phyloP scores from a whole-genome alignment of 169 alveolate genomes.

The Plasmodium cynomolgi region DNA sequence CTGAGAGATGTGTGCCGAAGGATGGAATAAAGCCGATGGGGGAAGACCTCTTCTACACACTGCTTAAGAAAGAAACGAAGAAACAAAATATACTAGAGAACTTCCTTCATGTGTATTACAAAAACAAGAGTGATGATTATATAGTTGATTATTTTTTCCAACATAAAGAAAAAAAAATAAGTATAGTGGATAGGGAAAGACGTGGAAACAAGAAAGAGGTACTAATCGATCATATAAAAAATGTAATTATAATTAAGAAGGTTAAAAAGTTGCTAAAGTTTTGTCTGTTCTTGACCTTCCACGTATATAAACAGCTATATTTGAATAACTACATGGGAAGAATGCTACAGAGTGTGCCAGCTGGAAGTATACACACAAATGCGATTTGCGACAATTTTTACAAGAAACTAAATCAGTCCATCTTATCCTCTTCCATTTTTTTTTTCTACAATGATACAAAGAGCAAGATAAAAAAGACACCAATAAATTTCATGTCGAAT shows the following conservation, averaged over 20 bases:
- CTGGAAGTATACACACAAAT: slow-evolving; percentile 25
- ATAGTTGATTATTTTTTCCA: slow-evolving; percentile 31
- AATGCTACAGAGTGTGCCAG: not conserved
- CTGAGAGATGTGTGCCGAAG: not conserved
- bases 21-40: not conserved
- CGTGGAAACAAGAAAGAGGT: not conserved
- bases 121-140: slow-evolving; percentile 55
- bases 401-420: not conserved
- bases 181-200: not conserved
- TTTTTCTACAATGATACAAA: not conserved
- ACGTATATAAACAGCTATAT: slow-evolving; percentile 35
- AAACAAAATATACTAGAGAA: slow-evolving; percentile 48
- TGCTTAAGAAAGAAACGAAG: slow-evolving; percentile 33
- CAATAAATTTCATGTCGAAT: slow-evolving; percentile 61
- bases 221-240: slow-evolving; percentile 62
- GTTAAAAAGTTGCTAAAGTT: slow-evolving; percentile 32
- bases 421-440: slow-evolving; percentile 31
- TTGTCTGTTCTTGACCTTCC: slow-evolving; percentile 38
- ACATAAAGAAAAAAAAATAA: slow-evolving; percentile 42
- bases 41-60: not conserved
- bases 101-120: slow-evolving; percentile 36
- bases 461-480: slow-evolving; percentile 38
- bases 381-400: slow-evolving; percentile 4
- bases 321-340: slow-evolving; percentile 45
- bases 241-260: slow-evolving; percentile 55